Percentiles rank a stretch among this genome's conserved stretches.
Evolutionary conservation across 179 eudicot species (phyloP).

Genomic region (Spinacia oleracea): DNA sequence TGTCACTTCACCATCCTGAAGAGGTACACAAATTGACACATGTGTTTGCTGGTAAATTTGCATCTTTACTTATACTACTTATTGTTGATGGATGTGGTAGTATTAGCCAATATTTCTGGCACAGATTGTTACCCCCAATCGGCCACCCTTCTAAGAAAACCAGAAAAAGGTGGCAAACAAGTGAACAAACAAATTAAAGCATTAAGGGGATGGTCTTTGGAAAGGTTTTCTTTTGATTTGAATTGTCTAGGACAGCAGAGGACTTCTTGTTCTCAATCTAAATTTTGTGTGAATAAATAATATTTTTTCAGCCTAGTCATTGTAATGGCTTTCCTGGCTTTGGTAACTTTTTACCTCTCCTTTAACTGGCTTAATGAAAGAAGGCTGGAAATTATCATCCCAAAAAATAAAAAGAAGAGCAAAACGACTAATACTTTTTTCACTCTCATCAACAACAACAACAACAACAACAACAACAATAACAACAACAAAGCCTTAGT

Average conservation of each 20-base stretch:
- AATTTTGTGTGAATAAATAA: neutral
- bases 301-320: neutral
- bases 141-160: neutral
- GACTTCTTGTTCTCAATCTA: neutral
- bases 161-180: neutral
- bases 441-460: no score
- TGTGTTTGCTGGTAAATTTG: constrained; percentile 16
- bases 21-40: constrained; percentile 74
- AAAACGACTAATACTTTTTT: no score
- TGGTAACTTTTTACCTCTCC: neutral
- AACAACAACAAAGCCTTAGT: no score
- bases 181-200: neutral
- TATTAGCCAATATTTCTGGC: neutral
- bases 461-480: no score
- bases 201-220: neutral
- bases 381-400: no score
- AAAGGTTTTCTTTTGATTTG: neutral
- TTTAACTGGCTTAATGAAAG: neutral
- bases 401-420: no score
- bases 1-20: constrained; percentile 88
- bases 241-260: neutral
- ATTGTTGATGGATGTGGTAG: neutral
- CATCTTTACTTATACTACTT: neutral
- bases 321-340: neutral
- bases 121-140: neutral